phyloP scores from a whole-genome alignment of 106 monocot genomes.

The Phalaenopsis aphrodite region DNA sequence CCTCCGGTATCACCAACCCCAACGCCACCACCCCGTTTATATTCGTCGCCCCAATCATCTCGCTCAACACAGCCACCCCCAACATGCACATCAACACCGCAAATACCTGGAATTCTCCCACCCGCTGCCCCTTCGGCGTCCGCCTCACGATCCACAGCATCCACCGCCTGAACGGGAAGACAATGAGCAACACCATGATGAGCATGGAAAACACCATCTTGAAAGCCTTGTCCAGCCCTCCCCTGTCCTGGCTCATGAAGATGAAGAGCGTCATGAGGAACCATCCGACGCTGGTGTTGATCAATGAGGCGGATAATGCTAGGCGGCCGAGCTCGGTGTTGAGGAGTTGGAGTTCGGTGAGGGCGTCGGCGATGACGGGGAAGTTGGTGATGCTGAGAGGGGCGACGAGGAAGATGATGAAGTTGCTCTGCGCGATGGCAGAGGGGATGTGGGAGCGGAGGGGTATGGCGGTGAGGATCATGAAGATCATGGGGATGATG shows the following conservation, averaged over 20 bases:
- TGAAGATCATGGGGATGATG: slow-evolving; percentile 8
- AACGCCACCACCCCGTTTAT: background rate
- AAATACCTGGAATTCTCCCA: slow-evolving; percentile 9
- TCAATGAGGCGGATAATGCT: slow-evolving; percentile 22
- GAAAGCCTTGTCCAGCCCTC: background rate
- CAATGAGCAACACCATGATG: background rate
- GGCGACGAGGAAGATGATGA: background rate
- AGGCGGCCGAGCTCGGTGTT: slow-evolving; percentile 22
- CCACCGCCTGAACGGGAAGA: slow-evolving; percentile 18
- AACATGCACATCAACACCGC: slow-evolving; percentile 11
- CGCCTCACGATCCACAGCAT: background rate
- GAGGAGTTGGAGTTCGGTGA: slow-evolving; percentile 35
- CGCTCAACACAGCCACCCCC: slow-evolving; percentile 1
- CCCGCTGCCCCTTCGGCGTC: slow-evolving; percentile 12
- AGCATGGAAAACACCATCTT: background rate
- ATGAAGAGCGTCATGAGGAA: background rate
- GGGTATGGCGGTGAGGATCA: background rate
- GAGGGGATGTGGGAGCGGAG: background rate
- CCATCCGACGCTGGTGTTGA: background rate
- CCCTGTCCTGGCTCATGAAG: background rate
- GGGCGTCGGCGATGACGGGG: slow-evolving; percentile 27
- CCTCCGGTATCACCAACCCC: background rate
- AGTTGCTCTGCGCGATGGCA: background rate
- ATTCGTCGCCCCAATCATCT: slow-evolving; percentile 7
- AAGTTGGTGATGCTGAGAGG: slow-evolving; percentile 25